phyloP scores from a whole-genome alignment of 345 rosid species.

The Trapa incisa region DNA sequence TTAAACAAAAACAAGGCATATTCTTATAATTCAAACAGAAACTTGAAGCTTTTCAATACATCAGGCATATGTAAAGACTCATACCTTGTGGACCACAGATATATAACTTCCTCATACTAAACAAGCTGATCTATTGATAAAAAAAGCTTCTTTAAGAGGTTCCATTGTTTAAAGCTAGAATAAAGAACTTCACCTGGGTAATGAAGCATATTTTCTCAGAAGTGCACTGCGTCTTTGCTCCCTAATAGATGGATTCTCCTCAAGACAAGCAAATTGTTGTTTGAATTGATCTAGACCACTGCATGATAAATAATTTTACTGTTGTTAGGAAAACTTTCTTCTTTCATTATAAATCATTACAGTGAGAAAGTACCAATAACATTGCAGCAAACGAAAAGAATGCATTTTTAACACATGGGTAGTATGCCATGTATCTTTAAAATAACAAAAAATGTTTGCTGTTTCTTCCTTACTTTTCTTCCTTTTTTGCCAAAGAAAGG shows the following conservation, averaged over 20 bases:
- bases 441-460: not conserved
- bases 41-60: not conserved
- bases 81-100: not conserved
- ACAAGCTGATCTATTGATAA: not conserved
- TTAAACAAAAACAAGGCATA: not conserved
- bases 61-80: not conserved
- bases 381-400: not conserved
- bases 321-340: not conserved
- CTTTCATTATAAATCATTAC: not conserved
- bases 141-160: not conserved
- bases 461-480: not conserved
- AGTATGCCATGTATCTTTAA: not conserved
- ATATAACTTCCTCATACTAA: not conserved
- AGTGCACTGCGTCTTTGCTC: constrained; percentile 1
- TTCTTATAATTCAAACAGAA: not conserved
- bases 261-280: constrained; percentile 9
- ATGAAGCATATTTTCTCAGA: constrained; percentile 9
- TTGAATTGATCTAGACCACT: constrained; percentile 11
- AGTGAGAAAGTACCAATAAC: not conserved
- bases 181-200: constrained; percentile 4
- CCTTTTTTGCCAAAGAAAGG: not conserved
- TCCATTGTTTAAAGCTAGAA: not conserved
- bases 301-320: not conserved
- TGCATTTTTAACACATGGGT: not conserved
- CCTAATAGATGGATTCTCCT: constrained; percentile 6